Base-by-base conservation (phyloP, 768 basidiomycete genomes). In the Tricholoma sp. region DNA sequence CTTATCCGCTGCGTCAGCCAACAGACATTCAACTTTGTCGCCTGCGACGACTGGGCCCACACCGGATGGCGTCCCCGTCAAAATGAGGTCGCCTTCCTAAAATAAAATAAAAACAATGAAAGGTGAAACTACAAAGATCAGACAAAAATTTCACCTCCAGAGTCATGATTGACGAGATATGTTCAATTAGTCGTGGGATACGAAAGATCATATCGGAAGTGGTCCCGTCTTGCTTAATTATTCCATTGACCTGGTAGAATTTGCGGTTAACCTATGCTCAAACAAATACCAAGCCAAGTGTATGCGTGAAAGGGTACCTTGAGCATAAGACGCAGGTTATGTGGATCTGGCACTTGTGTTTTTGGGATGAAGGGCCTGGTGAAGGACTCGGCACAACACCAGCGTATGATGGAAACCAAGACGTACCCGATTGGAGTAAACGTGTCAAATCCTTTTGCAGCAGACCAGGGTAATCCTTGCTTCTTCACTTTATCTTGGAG, bases 371-470 rank as follows among this genome's bases (percentile, higher is more conserved):
- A 97, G 2, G 82, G 74, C 56, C 91, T 91, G n/a, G n/a, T n/a
- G n/a, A n/a, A n/a, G n/a, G n/a, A n/a, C n/a, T n/a, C n/a, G 24
- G 51, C 12, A 52, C 34, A 43, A 41, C 1, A 4, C 34, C 41
- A 50, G 46, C 37, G 14, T 41, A 50, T 35, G 41, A 50, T 32
- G 18, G 53, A 55, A 63, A 34, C 55, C 24, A 55, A 54, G 37
- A 67, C 70, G 41, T 66, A 91, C 93, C 94, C 88, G 61, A 96
- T 81, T 2, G 94, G 94, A 4, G 91, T 93, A 74, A 95, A 98
- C 0, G 94, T 95, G 70, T 99, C 96, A 63, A 98, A 97, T 1
- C 96, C 96, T 71, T 99, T 98, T 2, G 88, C 91, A 10, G 94
- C 81, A n/a, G 88, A 85, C 97, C 97, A 99, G 1, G 97, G 97